phyloP scores from a whole-genome alignment of 1,284 basidiomycete genomes.

The Vanrija pseudolonga region DNA sequence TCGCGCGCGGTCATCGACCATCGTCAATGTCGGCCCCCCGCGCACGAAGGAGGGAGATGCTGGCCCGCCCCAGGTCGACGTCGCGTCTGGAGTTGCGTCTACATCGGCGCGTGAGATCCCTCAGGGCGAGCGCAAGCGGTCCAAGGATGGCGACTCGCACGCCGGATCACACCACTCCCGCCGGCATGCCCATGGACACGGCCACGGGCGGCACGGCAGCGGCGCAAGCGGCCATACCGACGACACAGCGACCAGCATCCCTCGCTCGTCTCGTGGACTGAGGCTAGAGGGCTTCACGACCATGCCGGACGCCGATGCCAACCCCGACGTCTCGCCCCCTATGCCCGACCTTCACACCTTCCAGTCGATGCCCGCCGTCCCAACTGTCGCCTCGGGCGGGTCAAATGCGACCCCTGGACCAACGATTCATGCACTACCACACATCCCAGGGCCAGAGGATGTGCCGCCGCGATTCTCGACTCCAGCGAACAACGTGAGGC shows the following conservation, averaged over 20 bases:
- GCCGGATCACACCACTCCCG: conserved; percentile 15
- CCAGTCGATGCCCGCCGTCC: conserved; percentile 18
- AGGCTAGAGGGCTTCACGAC: conserved; percentile 5
- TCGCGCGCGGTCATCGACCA: conserved; percentile 34
- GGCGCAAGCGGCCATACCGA: not conserved
- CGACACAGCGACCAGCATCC: too few species aligned
- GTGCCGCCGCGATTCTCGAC: conserved; percentile 3
- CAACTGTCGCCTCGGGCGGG: not conserved
- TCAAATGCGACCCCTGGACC: not conserved
- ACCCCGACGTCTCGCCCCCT: conserved; percentile 1
- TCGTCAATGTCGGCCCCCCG: conserved; percentile 25
- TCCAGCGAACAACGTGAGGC: conserved; percentile 14
- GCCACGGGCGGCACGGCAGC: conserved; percentile 10
- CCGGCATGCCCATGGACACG: conserved; percentile 3
- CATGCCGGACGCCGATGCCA: conserved; percentile 1
- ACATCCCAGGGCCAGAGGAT: too few species aligned
- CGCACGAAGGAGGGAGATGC: conserved; percentile 1
- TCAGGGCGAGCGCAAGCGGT: too few species aligned
- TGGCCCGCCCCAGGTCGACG: not conserved
- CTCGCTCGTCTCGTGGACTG: conserved; percentile 3
- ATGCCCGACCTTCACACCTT: conserved; percentile 8
- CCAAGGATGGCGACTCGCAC: conserved; percentile 16
- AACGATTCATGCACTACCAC: too few species aligned
- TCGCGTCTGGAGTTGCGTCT: conserved; percentile 1
- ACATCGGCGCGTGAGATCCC: too few species aligned